Conservation (phyloP, 768 basidiomycete species). For the Russula ochroleuca region DNA sequence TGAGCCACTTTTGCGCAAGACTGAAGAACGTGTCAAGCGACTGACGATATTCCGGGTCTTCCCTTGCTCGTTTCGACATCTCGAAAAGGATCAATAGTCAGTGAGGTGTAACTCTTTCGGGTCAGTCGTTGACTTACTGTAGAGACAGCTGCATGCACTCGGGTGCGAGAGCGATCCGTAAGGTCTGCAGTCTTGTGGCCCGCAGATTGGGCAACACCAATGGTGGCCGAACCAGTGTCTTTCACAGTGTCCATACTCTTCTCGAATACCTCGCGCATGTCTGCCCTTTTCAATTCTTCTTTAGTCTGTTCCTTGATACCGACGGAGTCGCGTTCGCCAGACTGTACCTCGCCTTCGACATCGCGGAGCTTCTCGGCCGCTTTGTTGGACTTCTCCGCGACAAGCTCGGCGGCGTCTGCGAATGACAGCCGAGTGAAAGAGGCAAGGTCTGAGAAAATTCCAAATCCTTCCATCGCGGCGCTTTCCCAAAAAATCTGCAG, state of each 20-base stretch:
- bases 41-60: constrained; percentile 53
- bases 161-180: constrained; percentile 39
- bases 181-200: constrained; percentile 43
- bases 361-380: constrained; percentile 52
- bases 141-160: constrained; percentile 50
- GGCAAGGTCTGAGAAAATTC: constrained; percentile 56
- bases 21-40: constrained; percentile 56
- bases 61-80: constrained; percentile 63
- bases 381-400: constrained; percentile 48
- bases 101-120: too few species aligned
- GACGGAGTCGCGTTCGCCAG: constrained; percentile 53
- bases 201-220: constrained; percentile 37
- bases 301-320: constrained; percentile 53
- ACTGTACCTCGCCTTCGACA: constrained; percentile 55
- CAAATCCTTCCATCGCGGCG: constrained; percentile 48
- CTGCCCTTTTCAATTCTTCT: constrained; percentile 40
- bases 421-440: constrained; percentile 61
- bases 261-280: constrained; percentile 55
- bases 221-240: constrained; percentile 50
- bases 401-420: constrained; percentile 59
- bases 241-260: constrained; percentile 64
- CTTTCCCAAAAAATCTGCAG: constrained; percentile 52
- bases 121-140: constrained; percentile 38
- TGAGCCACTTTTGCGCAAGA: constrained; percentile 54
- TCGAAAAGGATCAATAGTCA: constrained; percentile 27